Conservation (phyloP, 1,284 basidiomycete species). For the Moesziomyces sp. region DNA sequence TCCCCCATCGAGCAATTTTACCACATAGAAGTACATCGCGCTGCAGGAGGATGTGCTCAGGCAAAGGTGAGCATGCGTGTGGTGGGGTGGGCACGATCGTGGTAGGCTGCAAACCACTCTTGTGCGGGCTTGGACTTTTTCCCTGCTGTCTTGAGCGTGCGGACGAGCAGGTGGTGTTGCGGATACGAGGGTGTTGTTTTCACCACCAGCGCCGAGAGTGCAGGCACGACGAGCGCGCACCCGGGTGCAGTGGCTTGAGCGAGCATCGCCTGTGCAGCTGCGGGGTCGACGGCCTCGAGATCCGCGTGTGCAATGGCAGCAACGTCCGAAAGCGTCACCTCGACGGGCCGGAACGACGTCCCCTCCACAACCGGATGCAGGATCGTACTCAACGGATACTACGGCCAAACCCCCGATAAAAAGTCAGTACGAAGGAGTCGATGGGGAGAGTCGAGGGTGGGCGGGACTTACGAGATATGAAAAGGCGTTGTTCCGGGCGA, state of each 20-base stretch:
- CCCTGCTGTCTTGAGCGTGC: slow-evolving; percentile 27
- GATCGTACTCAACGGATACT: slow-evolving; percentile 39
- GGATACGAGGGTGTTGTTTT: slow-evolving; percentile 1
- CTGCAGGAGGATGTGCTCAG: not conserved
- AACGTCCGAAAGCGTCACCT: slow-evolving; percentile 4
- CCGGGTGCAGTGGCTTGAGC: slow-evolving; percentile 13
- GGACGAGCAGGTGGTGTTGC: slow-evolving; percentile 12
- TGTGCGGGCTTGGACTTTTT: slow-evolving; percentile 38
- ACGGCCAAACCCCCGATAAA: not conserved
- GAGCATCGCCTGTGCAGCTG: not conserved
- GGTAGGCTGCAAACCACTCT: slow-evolving; percentile 52
- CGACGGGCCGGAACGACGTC: slow-evolving; percentile 5
- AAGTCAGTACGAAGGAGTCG: not conserved
- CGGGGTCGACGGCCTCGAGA: not conserved
- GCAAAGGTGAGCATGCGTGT: slow-evolving; percentile 11
- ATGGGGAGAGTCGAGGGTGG: not conserved
- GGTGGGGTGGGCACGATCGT: slow-evolving; percentile 38
- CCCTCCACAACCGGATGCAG: slow-evolving; percentile 6
- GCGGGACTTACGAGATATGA: slow-evolving; percentile 33
- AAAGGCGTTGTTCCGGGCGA: slow-evolving; percentile 52
- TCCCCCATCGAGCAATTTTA: too few relatives aligned
- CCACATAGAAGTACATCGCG: too few relatives aligned
- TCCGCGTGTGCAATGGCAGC: not conserved
- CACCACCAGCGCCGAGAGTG: slow-evolving; percentile 21
- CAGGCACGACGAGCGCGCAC: slow-evolving; percentile 14